Evolutionary conservation across 768 basidiomycete species (phyloP), one percentile per base, ranked within the genome.

Genomic region (Boletus eberwhitei): DNA sequence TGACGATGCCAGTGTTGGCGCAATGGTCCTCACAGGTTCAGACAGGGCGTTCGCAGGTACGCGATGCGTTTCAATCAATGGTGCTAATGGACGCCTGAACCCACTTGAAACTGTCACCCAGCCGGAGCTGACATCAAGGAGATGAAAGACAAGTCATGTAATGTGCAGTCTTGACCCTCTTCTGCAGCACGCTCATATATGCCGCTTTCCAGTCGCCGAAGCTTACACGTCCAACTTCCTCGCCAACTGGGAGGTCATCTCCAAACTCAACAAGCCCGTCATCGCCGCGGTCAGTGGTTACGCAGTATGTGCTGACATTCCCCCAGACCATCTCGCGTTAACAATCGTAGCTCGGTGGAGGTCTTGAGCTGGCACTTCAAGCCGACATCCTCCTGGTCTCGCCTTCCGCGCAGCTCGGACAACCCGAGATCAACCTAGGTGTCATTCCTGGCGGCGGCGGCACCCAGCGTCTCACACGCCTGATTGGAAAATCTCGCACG

Each of bases 41-140:
- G 90, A 91, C 58, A 88, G 79, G 71, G 95, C 93, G 4, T 99
- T 99, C 69, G 96, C 96, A 54, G 93, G 93, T 88, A 63, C 55
- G 86, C 60, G 40, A 13, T 22, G 11, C 35, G 19, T 42, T 39
- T 31, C 48, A 1, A 39, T 5, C 35, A 19, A 26, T 19, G 7
- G 17, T 17, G 34, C 21, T 35, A 12, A 5, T 29, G 45, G 22
- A 21, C 36, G 4, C 13, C 45, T 29, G 39, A 50, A 39, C 43
- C 26, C 13, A 19, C 40, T 56, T 26, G 26, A 52, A 34, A 14
- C 22, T 35, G 35, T 41, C 41, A 17, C 60, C 42, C 52, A 93
- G 94, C 94, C 63, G 94, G 96, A 3, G 96, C 96, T 21, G 96
- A 99, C 73, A 98, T 99, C 74, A 98, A 97, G 75, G 94, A 98